phyloP scores from a whole-genome alignment of 2,329 filamentous ascomycete genomes.

The Lachnellula subtilissima region DNA sequence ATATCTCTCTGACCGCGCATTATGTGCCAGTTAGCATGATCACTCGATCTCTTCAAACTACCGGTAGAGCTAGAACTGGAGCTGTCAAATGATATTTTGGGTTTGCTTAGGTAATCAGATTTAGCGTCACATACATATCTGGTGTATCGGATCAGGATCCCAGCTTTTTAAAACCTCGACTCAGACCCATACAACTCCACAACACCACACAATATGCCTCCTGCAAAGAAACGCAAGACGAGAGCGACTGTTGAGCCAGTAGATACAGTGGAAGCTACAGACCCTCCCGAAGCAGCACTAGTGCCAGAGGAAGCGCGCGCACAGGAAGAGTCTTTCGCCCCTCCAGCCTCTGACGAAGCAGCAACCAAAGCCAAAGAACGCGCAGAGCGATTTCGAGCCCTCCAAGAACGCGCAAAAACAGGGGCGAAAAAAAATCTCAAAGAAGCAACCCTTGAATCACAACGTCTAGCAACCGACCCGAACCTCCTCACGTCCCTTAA shows the following conservation, averaged over 20 bases:
- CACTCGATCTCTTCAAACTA: not conserved
- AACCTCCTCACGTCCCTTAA: slow-evolving; percentile 72
- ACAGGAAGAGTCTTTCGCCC: slow-evolving; percentile 16
- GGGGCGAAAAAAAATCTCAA: slow-evolving; percentile 72
- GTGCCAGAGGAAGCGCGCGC: slow-evolving; percentile 7
- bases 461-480: slow-evolving; percentile 73
- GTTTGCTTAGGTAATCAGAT: too few relatives aligned
- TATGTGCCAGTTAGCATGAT: not conserved
- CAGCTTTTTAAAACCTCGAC: slow-evolving; percentile 26
- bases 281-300: not conserved
- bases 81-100: too few relatives aligned
- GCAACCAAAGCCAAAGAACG: slow-evolving; percentile 56
- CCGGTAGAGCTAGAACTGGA: too few relatives aligned
- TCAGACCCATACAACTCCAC: not conserved
- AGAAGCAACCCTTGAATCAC: slow-evolving; percentile 77
- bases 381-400: slow-evolving; percentile 77
- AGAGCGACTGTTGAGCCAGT: slow-evolving; percentile 22
- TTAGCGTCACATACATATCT: too few relatives aligned
- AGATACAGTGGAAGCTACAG: slow-evolving; percentile 9
- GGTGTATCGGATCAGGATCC: not conserved
- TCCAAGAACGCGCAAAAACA: slow-evolving; percentile 74
- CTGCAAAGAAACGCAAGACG: slow-evolving; percentile 44
- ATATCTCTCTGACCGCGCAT: slow-evolving; percentile 9
- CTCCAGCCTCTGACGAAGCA: slow-evolving; percentile 29
- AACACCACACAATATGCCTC: slow-evolving; percentile 34